A percentile compares a stretch with the other conserved stretches of the same genome.
Conservation (phyloP, 768 basidiomycete genomes). For the Leccinum incarnatum region DNA sequence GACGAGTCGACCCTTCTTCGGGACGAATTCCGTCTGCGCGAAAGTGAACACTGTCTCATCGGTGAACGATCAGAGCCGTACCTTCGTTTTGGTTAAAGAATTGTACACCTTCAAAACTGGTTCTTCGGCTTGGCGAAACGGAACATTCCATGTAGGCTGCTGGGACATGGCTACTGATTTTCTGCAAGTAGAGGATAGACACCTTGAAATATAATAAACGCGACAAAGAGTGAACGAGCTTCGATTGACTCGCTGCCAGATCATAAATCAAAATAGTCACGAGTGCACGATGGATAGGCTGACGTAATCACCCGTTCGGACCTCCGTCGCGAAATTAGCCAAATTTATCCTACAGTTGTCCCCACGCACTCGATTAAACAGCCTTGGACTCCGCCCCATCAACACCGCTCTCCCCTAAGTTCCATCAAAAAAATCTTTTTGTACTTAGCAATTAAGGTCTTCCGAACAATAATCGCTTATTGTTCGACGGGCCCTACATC, state of each 20-base stretch:
- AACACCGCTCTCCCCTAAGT: neutral
- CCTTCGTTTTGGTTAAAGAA: constrained; percentile 89
- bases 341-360: neutral
- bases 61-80: constrained; percentile 34
- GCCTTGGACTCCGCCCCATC: neutral
- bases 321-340: neutral
- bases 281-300: constrained; percentile 11
- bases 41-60: constrained; percentile 7
- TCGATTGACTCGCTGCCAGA: constrained; percentile 19
- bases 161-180: constrained; percentile 47
- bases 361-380: neutral
- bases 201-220: constrained; percentile 2
- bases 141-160: constrained; percentile 54
- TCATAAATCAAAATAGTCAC: constrained; percentile 17
- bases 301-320: constrained; percentile 19
- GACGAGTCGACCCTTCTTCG: constrained; percentile 65
- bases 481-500: neutral
- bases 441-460: neutral
- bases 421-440: constrained; percentile 5
- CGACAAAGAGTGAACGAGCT: constrained; percentile 6
- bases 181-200: constrained; percentile 3
- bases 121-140: constrained; percentile 36
- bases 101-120: constrained; percentile 79
- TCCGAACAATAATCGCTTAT: neutral
- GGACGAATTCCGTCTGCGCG: constrained; percentile 70